phyloP scores from a whole-genome alignment of 352 stramenopile genomes.

The Thalassiosira mediterranea region DNA sequence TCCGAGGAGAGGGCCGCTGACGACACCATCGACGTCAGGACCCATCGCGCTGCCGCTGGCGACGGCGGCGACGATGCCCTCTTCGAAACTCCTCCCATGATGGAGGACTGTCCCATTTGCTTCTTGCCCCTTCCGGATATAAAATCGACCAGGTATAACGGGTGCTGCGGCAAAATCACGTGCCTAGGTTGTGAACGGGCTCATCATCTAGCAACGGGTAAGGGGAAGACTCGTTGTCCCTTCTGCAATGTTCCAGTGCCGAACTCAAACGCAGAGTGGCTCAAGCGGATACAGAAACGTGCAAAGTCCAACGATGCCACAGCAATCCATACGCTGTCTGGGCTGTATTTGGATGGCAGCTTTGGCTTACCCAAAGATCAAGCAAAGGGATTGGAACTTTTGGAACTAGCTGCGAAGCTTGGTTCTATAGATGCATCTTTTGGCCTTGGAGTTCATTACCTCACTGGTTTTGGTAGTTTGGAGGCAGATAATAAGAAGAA shows the following conservation, averaged over 20 bases:
- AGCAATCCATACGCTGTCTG: not conserved
- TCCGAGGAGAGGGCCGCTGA: no score
- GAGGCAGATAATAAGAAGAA: conserved; percentile 3
- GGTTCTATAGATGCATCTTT: not conserved
- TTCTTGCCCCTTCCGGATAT: not conserved
- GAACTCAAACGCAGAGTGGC: not conserved
- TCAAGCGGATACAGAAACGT: not conserved
- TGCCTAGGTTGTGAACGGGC: not conserved
- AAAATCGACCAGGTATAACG: not conserved
- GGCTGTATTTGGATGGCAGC: not conserved
- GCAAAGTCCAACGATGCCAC: not conserved
- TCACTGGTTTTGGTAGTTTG: not conserved
- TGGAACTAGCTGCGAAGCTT: not conserved
- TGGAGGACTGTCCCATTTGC: not conserved
- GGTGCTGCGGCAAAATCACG: not conserved
- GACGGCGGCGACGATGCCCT: not conserved
- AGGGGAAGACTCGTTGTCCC: not conserved
- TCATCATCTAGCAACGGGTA: not conserved
- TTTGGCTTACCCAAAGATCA: not conserved
- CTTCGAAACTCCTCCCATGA: not conserved
- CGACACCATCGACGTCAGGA: no score
- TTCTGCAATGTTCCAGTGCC: not conserved
- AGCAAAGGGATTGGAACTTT: not conserved
- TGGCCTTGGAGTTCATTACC: not conserved
- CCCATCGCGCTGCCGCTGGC: no score